A percentile compares a stretch with the other conserved stretches of the same genome.
Evolutionary conservation across 2,329 filamentous ascomycete species (phyloP).

Genomic region (Penicillium sp.): DNA sequence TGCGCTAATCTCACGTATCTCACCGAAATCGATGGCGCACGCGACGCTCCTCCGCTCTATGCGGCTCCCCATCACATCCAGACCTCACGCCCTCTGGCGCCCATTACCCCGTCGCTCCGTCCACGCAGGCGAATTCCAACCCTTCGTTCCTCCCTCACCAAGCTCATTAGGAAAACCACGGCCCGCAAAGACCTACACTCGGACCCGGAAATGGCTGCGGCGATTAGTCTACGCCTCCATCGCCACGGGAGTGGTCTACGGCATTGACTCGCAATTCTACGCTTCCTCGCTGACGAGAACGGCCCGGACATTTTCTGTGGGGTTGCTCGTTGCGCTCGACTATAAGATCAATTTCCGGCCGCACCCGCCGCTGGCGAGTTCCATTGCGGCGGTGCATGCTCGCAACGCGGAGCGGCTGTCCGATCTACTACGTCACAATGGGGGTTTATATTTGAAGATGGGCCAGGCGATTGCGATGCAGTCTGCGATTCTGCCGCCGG

Average conservation of each 20-base stretch:
- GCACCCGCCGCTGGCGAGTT: slow-evolving; percentile 71
- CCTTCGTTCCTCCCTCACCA: slow-evolving; percentile 75
- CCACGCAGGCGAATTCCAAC: slow-evolving; percentile 57
- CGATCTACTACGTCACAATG: slow-evolving; percentile 79
- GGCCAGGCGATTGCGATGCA: slow-evolving; percentile 99
- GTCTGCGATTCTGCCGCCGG: slow-evolving; percentile 85
- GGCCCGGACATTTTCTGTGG: slow-evolving; percentile 76
- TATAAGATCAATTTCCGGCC: slow-evolving; percentile 96
- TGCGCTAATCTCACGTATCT: slow-evolving; percentile 17
- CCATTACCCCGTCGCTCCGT: slow-evolving; percentile 28
- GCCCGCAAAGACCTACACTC: slow-evolving; percentile 70
- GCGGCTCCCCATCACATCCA: slow-evolving; percentile 14
- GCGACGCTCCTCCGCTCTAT: slow-evolving; percentile 24
- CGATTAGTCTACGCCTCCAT: slow-evolving; percentile 66
- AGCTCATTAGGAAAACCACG: slow-evolving; percentile 73
- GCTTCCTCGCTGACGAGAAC: slow-evolving; percentile 78
- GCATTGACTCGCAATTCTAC: slow-evolving; percentile 73
- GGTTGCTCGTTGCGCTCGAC: slow-evolving; percentile 79
- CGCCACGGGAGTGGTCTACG: slow-evolving; percentile 64
- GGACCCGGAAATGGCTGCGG: slow-evolving; percentile 74
- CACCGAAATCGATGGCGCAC: slow-evolving; percentile 19
- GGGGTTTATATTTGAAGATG: slow-evolving; percentile 94
- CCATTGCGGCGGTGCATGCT: slow-evolving; percentile 74
- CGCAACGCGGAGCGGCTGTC: slow-evolving; percentile 84
- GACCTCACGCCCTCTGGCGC: slow-evolving; percentile 9